Evolutionary conservation across 2,329 filamentous ascomycete genomes (phyloP), one percentile per base, ranked within the genome.

Genomic region (Alternaria alternata): DNA sequence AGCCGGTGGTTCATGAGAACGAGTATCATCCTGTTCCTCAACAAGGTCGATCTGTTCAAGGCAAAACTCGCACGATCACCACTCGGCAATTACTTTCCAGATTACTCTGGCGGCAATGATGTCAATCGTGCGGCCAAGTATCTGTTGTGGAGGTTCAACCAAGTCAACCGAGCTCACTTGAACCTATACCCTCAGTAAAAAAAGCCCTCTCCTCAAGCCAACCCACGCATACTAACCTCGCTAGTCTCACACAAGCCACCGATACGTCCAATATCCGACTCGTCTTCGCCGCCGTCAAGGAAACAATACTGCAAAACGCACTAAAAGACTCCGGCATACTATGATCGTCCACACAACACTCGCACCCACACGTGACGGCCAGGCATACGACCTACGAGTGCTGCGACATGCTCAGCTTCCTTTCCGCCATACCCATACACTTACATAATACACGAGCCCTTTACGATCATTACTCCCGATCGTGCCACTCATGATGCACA

Each of bases 1-100:
- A 98, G 95, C 32, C 87, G 95, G 71, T 99, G 95, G 95, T 99
- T 99, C 81, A 96, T 98, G 91, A 87, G 95, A 71, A 99, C 95
- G 12, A 97, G 94, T 76, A 99, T 99, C 76, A 98, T 99, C 75
- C 85, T 99, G 58, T 99, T 99, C 82, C 86, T 99, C 64, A 99
- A 99, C 84, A 99, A 99, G 80, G 95, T 99, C 69, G 95, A 99
- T 82, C 88, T 99, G 59, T 99, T 99, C 86, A 94, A 95, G 79
- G 90, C 93, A 75, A 99, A 99, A 79, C 88, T 99, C 28, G 88
- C 88, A 56, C 88, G 94, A 65, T 97, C 93, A 56, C 94, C 95
- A 0, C 81, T 99, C 46, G 92, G 90, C 70, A 97, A 94, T 76
- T 99, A 98, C 79, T 99, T 99, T 75, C 94, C 94, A 0, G 95